phyloP scores from a whole-genome alignment of 768 basidiomycete species.

The Russula olivacea region DNA sequence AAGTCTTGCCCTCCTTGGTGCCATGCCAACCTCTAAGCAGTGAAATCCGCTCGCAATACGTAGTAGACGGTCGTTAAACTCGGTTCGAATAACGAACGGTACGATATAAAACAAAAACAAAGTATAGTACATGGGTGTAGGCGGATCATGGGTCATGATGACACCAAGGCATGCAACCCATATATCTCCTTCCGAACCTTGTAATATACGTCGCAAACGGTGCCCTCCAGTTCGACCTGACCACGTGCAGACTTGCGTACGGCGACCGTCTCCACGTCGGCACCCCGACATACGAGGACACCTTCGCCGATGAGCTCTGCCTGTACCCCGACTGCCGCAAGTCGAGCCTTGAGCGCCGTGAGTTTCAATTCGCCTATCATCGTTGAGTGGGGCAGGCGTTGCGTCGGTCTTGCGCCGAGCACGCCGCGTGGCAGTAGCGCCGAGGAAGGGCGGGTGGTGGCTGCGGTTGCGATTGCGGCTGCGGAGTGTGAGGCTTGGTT shows the following conservation, averaged over 20 bases:
- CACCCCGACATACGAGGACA: slow-evolving; percentile 77
- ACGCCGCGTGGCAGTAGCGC: slow-evolving; percentile 38
- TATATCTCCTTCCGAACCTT: slow-evolving; percentile 87
- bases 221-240: slow-evolving; percentile 84
- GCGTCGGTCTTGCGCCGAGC: slow-evolving; percentile 61
- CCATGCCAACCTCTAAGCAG: too few species aligned
- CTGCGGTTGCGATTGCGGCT: neutral
- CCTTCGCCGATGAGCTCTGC: slow-evolving; percentile 98
- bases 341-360: slow-evolving; percentile 76
- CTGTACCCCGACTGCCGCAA: slow-evolving; percentile 69
- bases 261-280: slow-evolving; percentile 70
- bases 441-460: slow-evolving; percentile 17
- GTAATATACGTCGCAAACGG: slow-evolving; percentile 84
- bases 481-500: slow-evolving; percentile 24
- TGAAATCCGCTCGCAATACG: too few species aligned
- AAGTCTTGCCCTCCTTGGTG: too few species aligned
- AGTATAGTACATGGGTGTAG: neutral
- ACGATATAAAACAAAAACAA: neutral
- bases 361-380: slow-evolving; percentile 98
- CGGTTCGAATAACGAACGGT: too few species aligned
- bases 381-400: slow-evolving; percentile 75
- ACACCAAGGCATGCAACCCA: slow-evolving; percentile 82
- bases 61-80: too few species aligned
- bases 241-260: slow-evolving; percentile 85
- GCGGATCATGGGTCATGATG: slow-evolving; percentile 36